Evolutionary conservation across 371 early-diverging fungal species (phyloP).

Genomic region (Encephalitozoon cuniculi): DNA sequence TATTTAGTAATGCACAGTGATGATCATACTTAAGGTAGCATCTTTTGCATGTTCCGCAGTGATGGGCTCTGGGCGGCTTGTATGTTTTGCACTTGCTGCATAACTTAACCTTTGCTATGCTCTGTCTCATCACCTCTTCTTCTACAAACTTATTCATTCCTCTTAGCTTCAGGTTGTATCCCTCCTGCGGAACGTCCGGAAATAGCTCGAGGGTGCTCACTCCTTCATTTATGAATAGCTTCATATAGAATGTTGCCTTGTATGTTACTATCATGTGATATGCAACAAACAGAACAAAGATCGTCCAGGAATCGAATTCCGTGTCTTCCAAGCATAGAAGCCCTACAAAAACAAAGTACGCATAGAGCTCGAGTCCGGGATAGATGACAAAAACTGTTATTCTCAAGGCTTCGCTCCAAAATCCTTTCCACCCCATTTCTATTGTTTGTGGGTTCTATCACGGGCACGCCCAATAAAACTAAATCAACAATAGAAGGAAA

Average conservation of each 20-base stretch:
- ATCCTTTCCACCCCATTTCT: not conserved
- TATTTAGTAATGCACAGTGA: constrained; percentile 56
- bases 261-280: constrained; percentile 41
- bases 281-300: constrained; percentile 42
- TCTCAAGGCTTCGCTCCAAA: not conserved
- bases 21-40: constrained; percentile 62
- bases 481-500: not conserved
- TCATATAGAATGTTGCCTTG: constrained; percentile 51
- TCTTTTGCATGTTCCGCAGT: constrained; percentile 59
- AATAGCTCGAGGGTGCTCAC: constrained; percentile 49
- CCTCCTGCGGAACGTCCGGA: constrained; percentile 20
- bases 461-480: not conserved
- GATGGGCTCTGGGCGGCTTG: constrained; percentile 62
- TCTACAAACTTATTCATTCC: constrained; percentile 58
- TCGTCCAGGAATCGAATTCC: constrained; percentile 7
- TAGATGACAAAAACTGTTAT: constrained; percentile 17
- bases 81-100: constrained; percentile 61
- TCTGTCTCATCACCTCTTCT: constrained; percentile 41
- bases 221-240: constrained; percentile 43
- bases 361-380: constrained; percentile 49
- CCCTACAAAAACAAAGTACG: constrained; percentile 54
- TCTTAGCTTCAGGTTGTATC: not conserved
- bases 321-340: constrained; percentile 42
- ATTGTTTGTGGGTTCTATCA: not conserved
- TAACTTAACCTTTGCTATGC: constrained; percentile 32